A percentile compares a stretch with the other conserved stretches of the same genome.
These are phyloP conservation scores for Emmonsia crescens DNA, from an alignment of 2,329 filamentous ascomycete genomes.

Conservation along the genomic window DNA sequence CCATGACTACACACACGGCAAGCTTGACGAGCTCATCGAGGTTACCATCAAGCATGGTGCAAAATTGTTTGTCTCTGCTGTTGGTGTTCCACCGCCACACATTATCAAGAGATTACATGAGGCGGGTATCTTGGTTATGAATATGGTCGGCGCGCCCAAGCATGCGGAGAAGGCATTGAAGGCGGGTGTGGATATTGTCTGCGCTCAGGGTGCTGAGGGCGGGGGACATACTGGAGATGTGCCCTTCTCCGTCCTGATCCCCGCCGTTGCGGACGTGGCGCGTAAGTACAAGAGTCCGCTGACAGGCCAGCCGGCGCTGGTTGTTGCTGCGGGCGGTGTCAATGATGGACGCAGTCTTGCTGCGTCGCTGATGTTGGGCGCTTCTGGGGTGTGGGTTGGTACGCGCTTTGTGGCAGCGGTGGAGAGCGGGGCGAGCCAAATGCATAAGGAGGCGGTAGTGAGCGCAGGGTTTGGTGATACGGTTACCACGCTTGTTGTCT, in stretches of 20 bases:
- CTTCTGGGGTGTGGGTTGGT: conserved; percentile 84
- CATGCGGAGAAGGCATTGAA: conserved; percentile 84
- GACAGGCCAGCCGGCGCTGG: conserved; percentile 59
- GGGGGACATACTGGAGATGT: conserved; percentile 88
- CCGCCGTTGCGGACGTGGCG: conserved; percentile 77
- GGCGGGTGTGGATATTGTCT: conserved; percentile 80
- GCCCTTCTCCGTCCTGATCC: conserved; percentile 74
- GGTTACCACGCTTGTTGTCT: conserved; percentile 68
- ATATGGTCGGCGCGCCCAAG: conserved; percentile 90
- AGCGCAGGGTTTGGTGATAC: conserved; percentile 70
- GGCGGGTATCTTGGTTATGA: conserved; percentile 80
- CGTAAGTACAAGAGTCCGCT: conserved; percentile 59
- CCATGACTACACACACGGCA: conserved; percentile 87
- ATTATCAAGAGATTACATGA: conserved; percentile 68
- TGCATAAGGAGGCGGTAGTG: conserved; percentile 79
- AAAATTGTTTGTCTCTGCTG: conserved; percentile 73
- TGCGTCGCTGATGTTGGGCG: conserved; percentile 75
- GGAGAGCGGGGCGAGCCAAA: conserved; percentile 69
- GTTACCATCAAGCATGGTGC: conserved; percentile 79
- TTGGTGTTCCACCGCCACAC: conserved; percentile 67
- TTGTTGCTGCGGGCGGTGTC: conserved; percentile 83
- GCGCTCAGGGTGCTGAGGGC: conserved; percentile 85
- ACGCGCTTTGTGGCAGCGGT: conserved; percentile 77
- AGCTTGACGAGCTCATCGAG: conserved; percentile 76
- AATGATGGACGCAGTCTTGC: conserved; percentile 73